A percentile compares a stretch with the other conserved stretches of the same genome.
These are phyloP conservation scores for Trametes versicolor DNA, from an alignment of 1,284 basidiomycete genomes.

Conservation along the genomic window DNA sequence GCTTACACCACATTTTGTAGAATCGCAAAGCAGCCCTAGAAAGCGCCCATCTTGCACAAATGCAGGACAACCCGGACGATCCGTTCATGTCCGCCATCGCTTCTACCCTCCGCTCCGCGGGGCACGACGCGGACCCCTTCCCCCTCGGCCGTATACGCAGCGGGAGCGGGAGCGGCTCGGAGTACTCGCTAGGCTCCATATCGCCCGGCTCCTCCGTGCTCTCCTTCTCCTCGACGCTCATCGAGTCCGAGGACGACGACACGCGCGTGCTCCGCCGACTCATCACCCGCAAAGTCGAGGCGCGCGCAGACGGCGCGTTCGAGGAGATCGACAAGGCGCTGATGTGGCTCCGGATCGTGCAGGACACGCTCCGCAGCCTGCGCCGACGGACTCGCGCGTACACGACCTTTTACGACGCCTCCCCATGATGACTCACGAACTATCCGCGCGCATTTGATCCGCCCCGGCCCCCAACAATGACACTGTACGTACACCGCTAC, in stretches of 20 bases:
- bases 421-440: not conserved
- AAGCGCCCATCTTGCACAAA: conserved; percentile 33
- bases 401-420: conserved; percentile 4
- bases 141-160: conserved; percentile 21
- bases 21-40: conserved; percentile 38
- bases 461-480: not conserved
- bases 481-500: conserved; percentile 4
- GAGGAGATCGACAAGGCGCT: conserved; percentile 70
- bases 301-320: conserved; percentile 63
- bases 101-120: conserved; percentile 27
- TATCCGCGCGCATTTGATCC: not conserved
- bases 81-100: conserved; percentile 33
- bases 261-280: conserved; percentile 65
- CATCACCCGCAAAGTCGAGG: conserved; percentile 68
- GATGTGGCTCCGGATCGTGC: conserved; percentile 69
- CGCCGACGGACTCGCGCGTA: conserved; percentile 55
- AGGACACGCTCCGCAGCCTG: conserved; percentile 66
- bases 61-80: conserved; percentile 27
- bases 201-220: conserved; percentile 43
- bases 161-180: conserved; percentile 27
- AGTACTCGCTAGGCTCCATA: conserved; percentile 35
- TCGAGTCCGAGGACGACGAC: conserved; percentile 65
- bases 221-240: conserved; percentile 50
- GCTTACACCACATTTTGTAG: conserved; percentile 19
- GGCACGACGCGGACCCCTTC: conserved; percentile 26